phyloP scores from a whole-genome alignment of 768 basidiomycete species.

The Amanita subjunquillea region DNA sequence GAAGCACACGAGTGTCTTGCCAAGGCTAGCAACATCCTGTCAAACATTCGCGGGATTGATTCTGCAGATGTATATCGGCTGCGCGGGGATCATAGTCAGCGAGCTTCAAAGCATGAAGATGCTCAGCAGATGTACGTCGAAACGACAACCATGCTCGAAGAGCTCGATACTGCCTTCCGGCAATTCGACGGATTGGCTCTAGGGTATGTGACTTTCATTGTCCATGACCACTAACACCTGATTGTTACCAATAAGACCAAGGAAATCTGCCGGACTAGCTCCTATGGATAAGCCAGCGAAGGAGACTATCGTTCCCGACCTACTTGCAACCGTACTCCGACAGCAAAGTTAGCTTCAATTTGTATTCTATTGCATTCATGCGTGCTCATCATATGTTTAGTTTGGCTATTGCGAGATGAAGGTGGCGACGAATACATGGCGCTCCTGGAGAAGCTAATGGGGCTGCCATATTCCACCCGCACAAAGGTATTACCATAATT shows the following conservation, averaged over 20 bases:
- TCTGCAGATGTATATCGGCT: slow-evolving; percentile 48
- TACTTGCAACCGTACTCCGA: slow-evolving; percentile 52
- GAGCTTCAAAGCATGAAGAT: slow-evolving; percentile 28
- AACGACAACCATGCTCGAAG: slow-evolving; percentile 49
- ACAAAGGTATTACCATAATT: slow-evolving; percentile 35
- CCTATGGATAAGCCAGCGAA: slow-evolving; percentile 16
- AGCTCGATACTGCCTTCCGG: slow-evolving; percentile 46
- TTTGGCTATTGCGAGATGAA: slow-evolving; percentile 58
- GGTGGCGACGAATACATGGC: slow-evolving; percentile 37
- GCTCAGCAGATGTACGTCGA: slow-evolving; percentile 45
- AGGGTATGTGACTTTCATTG: slow-evolving; percentile 24
- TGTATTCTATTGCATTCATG: not conserved
- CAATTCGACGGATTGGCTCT: slow-evolving; percentile 35
- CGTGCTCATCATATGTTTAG: slow-evolving; percentile 21
- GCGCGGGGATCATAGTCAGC: slow-evolving; percentile 40
- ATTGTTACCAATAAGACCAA: slow-evolving; percentile 21
- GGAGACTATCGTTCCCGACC: slow-evolving; percentile 48
- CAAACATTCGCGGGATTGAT: slow-evolving; percentile 42
- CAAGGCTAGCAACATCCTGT: slow-evolving; percentile 35
- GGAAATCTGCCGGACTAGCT: slow-evolving; percentile 32
- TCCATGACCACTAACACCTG: not conserved
- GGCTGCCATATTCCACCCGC: slow-evolving; percentile 43
- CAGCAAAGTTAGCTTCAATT: slow-evolving; percentile 47
- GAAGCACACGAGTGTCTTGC: slow-evolving; percentile 47
- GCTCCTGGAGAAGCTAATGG: slow-evolving; percentile 47